phyloP scores from a whole-genome alignment of 345 rosid genomes.

The Citrus inodora region DNA sequence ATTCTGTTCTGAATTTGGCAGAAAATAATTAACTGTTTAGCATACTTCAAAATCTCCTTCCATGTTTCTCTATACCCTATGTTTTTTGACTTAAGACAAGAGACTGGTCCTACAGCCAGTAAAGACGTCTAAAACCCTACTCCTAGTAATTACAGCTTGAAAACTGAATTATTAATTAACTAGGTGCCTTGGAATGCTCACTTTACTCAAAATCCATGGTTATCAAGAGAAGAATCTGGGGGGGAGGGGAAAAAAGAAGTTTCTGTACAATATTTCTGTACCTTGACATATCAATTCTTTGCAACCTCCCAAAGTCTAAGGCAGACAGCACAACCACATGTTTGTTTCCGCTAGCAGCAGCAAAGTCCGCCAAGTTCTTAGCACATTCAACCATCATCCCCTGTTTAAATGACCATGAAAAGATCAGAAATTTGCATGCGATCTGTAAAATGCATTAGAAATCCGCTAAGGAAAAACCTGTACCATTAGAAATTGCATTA shows the following conservation, averaged over 20 bases:
- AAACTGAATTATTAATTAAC: background rate
- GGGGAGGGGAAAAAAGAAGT: background rate
- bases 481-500: background rate
- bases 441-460: background rate
- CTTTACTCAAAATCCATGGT: too few relatives aligned
- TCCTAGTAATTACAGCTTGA: background rate
- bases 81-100: background rate
- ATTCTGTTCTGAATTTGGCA: background rate
- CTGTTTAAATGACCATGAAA: conserved; percentile 33
- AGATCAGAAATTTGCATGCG: background rate
- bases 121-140: background rate
- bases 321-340: conserved; percentile 69
- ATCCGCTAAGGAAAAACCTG: background rate
- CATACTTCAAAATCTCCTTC: background rate
- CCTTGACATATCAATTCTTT: conserved; percentile 80
- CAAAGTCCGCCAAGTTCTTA: conserved; percentile 73
- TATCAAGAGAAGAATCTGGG: too few relatives aligned
- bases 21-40: background rate
- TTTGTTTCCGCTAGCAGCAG: conserved; percentile 70
- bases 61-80: background rate
- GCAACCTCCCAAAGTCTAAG: conserved; percentile 88
- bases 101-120: background rate
- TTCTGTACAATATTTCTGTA: conserved; percentile 16
- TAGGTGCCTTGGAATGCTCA: background rate
- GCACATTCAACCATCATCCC: conserved; percentile 84